A percentile compares a stretch with the other conserved stretches of the same genome.
Evolutionary conservation across 2,329 filamentous ascomycete species (phyloP).

Genomic region (Pestalotiopsis sp.): DNA sequence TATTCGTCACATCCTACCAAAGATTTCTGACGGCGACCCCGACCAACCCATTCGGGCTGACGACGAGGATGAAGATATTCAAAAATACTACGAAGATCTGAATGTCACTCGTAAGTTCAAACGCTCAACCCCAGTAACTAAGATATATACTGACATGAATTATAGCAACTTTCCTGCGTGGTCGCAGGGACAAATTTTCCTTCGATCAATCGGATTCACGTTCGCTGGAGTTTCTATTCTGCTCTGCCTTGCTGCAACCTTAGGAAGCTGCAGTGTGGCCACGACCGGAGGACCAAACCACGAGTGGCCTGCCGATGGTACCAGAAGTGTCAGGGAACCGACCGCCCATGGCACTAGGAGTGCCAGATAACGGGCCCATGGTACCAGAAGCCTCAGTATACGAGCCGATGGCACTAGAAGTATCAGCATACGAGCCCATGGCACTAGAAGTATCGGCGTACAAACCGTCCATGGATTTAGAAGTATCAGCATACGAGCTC

Average conservation of each 20-base stretch:
- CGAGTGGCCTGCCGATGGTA: background rate
- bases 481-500: too few species aligned
- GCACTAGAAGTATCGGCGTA: too few species aligned
- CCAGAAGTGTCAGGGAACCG: background rate
- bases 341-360: too few species aligned
- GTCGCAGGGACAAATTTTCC: slow-evolving; percentile 53
- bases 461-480: too few species aligned
- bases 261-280: slow-evolving; percentile 1
- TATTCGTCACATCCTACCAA: slow-evolving; percentile 63
- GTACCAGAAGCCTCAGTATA: background rate
- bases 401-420: background rate
- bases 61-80: slow-evolving; percentile 48
- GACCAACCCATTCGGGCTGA: slow-evolving; percentile 53
- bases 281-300: background rate
- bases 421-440: background rate
- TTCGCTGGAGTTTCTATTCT: slow-evolving; percentile 49
- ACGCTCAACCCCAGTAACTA: background rate
- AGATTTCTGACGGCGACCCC: slow-evolving; percentile 45
- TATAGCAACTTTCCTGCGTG: slow-evolving; percentile 41
- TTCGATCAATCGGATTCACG: slow-evolving; percentile 54
- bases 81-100: slow-evolving; percentile 58
- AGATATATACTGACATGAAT: slow-evolving; percentile 16
- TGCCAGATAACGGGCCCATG: too few species aligned
- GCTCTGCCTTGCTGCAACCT: slow-evolving; percentile 44
- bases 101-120: slow-evolving; percentile 59